A percentile compares a stretch with the other conserved stretches of the same genome.
phyloP scores from a whole-genome alignment of 352 stramenopile species.

The Pythium brachiatum region DNA sequence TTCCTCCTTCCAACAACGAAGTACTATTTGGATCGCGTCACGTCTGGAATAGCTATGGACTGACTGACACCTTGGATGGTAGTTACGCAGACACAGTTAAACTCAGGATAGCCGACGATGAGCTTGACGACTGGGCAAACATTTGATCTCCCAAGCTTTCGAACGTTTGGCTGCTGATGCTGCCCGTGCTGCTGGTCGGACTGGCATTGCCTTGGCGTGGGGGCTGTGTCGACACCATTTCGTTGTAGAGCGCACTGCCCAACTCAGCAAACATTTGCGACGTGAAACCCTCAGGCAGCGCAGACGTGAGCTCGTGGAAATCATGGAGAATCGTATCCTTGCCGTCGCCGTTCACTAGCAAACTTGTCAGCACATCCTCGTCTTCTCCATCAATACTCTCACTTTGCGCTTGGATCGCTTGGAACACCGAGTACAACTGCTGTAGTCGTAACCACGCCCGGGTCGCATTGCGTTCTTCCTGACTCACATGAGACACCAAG shows the following conservation, averaged over 20 bases:
- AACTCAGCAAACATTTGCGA: constrained; percentile 64
- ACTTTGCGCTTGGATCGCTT: constrained; percentile 32
- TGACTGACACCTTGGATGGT: background rate
- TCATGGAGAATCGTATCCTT: constrained; percentile 48
- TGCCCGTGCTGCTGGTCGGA: constrained; percentile 23
- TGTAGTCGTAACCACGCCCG: constrained; percentile 58
- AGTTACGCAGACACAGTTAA: constrained; percentile 44
- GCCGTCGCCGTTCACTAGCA: constrained; percentile 14
- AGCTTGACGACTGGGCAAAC: constrained; percentile 36
- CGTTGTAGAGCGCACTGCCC: constrained; percentile 63
- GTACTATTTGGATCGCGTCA: background rate
- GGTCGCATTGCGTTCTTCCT: constrained; percentile 50
- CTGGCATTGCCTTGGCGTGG: background rate
- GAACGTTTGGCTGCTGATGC: constrained; percentile 48
- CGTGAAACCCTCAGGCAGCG: constrained; percentile 67
- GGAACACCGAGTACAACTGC: constrained; percentile 61
- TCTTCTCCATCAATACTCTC: constrained; percentile 25
- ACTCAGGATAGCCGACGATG: constrained; percentile 20
- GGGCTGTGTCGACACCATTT: constrained; percentile 48
- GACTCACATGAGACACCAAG: constrained; percentile 23
- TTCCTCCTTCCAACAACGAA: no score
- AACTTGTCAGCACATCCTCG: constrained; percentile 12
- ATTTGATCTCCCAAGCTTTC: constrained; percentile 51
- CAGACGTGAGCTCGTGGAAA: constrained; percentile 43
- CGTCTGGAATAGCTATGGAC: background rate